Evolutionary conservation across 257 asterid species (phyloP), one percentile per base, ranked within the genome.

Genomic region (Primulina eburnea): DNA sequence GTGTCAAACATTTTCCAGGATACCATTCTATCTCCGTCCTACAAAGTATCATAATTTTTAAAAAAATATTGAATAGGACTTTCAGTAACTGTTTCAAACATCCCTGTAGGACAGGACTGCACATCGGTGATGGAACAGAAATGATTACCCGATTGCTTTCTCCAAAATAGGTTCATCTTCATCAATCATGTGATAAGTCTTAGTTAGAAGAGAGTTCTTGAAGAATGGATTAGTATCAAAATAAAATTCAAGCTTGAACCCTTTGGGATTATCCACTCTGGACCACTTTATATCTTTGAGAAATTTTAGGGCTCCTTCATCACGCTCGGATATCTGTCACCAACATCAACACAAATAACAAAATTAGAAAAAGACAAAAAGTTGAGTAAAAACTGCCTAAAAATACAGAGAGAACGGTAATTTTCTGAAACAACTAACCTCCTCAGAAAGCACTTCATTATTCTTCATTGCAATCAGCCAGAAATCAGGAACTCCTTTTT

Each of bases 1-100:
- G 95, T 0, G 94, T 88, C 89, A 90, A 80, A 65, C 86, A 79
- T 77, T 92, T 92, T 18, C 95, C 94, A 1, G 92, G 89, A 73
- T 75, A 66, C 97, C 97, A 92, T 38, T 88, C 95, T 0, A 92
- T 87, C 84, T 84, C 92, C 37, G 95, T 86, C 84, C 97, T 90
- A 64, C 21, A 80, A 43, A 64, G 24, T 26, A 56, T 28, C 59
- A 72, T 0, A 34, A 7, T 34, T 32, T 34, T 32, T 5, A 4
- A 3, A 32, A 32, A 32, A 32, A 32, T 0, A 32, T 32, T 32
- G 34, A 32, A 32, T 4, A 32, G 34, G 34, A 32, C 0, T 28
- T 28, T 28, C 30, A 28, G 4, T 28, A 28, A 28, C 30, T 28
- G 30, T 28, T 28, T 28, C 2, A 28, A 28, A 28, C 30, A 28